Evolutionary conservation across 768 basidiomycete genomes (phyloP).

Genomic region (Amanita inopinata): DNA sequence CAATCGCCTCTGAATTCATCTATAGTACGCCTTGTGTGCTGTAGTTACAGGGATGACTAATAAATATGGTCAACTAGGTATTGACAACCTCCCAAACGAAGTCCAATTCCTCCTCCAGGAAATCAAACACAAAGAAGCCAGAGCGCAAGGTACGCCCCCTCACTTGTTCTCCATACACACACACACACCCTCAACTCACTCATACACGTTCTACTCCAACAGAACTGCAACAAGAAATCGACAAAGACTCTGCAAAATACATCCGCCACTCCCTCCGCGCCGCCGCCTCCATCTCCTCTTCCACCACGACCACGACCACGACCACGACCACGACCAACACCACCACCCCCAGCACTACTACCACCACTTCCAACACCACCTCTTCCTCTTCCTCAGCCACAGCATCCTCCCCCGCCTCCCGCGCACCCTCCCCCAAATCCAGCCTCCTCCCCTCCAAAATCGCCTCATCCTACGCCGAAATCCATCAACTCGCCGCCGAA

Average conservation of each 20-base stretch:
- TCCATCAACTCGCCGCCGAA: slow-evolving; percentile 33
- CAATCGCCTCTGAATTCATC: slow-evolving; percentile 45
- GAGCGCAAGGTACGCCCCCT: slow-evolving; percentile 32
- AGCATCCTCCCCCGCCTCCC: slow-evolving; percentile 18
- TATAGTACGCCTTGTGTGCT: slow-evolving; percentile 40
- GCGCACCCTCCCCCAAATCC: slow-evolving; percentile 22
- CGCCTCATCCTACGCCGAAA: slow-evolving; percentile 34
- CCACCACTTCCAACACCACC: slow-evolving; percentile 4
- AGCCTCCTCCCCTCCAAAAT: slow-evolving; percentile 32
- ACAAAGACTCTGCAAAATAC: slow-evolving; percentile 38
- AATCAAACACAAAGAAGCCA: slow-evolving; percentile 36
- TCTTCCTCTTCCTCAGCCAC: slow-evolving; percentile 15
- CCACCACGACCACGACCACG: slow-evolving; percentile 19
- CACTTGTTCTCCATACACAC: too few relatives aligned
- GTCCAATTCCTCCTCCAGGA: slow-evolving; percentile 43
- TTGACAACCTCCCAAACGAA: slow-evolving; percentile 47
- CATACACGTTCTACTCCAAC: slow-evolving; percentile 1
- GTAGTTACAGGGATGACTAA: too few relatives aligned
- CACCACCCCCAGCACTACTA: not conserved
- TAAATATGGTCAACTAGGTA: slow-evolving; percentile 21
- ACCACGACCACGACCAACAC: slow-evolving; percentile 33
- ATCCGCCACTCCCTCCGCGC: slow-evolving; percentile 36
- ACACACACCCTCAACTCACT: slow-evolving; percentile 5
- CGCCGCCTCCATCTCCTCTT: slow-evolving; percentile 16
- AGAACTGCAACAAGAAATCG: slow-evolving; percentile 44